Evolutionary conservation across 495 filamentous ascomycete genomes (phyloP), one percentile per base, ranked within the genome.

Genomic region (Xylaria acuta): DNA sequence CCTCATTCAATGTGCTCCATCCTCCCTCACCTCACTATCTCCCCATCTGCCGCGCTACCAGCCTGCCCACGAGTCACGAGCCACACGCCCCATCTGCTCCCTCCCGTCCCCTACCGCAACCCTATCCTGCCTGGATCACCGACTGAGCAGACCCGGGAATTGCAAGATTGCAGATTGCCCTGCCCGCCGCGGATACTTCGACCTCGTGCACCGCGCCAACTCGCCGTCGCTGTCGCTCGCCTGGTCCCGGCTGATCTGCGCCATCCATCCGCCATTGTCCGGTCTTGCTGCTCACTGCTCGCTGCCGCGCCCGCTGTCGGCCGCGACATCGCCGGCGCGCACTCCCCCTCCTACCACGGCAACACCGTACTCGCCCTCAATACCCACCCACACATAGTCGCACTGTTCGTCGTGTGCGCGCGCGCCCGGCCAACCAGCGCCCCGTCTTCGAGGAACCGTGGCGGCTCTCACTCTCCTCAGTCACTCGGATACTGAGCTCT

Each of bases 381-480:
- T 34, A 36, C 47, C 34, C 56, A 1, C 36, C 36, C 69, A 36
- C 56, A 18, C 32, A 4, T 59, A 16, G 36, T 54, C 62, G 56
- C 69, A 53, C 75, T 75, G 68, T 68, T 60, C 64, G 72, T 72
- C 75, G 77, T 80, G 82, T 80, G 81, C 78, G 72, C 73, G 71
- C 66, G 59, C 69, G 59, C 36, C 77, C 71, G 69, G 67, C 76
- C 74, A 74, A 77, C 74, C 75, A 76, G 75, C 74, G 75, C 77
- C 74, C 77, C 72, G 59, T 71, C 67, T 65, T 53, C 22, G 51
- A 72, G 77, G 76, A 76, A 82, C 79, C 75, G 79, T 85, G 84
- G 84, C 83, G 80, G 82, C 84, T 72, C 82, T 85, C 74, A 82
- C 80, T 67, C 76, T 84, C 56, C 80, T 84, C 77, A 79, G 73